Conservation (phyloP, 768 basidiomycete genomes). For the Leccinum ochraceum region DNA sequence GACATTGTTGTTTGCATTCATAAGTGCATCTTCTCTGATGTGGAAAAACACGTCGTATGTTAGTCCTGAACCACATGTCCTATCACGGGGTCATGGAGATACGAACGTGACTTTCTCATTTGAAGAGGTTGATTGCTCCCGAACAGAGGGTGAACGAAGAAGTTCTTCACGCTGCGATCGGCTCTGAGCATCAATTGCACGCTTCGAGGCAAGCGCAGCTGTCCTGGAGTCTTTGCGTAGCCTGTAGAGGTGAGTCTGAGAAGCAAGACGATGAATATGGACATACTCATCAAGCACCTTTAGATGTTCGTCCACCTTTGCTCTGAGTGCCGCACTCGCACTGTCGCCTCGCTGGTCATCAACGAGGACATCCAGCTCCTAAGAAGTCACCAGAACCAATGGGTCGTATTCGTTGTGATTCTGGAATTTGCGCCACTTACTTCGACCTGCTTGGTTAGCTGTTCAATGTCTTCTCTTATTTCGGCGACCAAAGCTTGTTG, state of each 20-base stretch:
- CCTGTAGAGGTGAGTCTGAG: slow-evolving; percentile 35
- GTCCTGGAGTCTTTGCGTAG: slow-evolving; percentile 62
- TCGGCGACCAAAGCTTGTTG: slow-evolving; percentile 79
- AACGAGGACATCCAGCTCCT: slow-evolving; percentile 69
- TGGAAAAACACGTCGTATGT: slow-evolving; percentile 2
- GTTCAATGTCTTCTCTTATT: slow-evolving; percentile 72
- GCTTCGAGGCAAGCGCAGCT: slow-evolving; percentile 74
- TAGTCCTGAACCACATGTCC: background rate
- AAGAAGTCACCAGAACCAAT: slow-evolving; percentile 7
- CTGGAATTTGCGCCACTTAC: slow-evolving; percentile 37
- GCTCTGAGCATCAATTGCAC: slow-evolving; percentile 61
- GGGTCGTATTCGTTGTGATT: slow-evolving; percentile 1
- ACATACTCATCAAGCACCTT: slow-evolving; percentile 53
- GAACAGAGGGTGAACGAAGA: slow-evolving; percentile 49
- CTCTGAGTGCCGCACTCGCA: slow-evolving; percentile 48
- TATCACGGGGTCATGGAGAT: background rate
- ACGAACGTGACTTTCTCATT: slow-evolving; percentile 68
- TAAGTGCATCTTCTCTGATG: slow-evolving; percentile 76
- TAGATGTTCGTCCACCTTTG: slow-evolving; percentile 50
- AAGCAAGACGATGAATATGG: background rate
- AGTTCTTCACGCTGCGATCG: slow-evolving; percentile 70
- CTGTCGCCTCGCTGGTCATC: slow-evolving; percentile 70
- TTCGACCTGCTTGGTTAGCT: slow-evolving; percentile 66
- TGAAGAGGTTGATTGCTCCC: slow-evolving; percentile 42
- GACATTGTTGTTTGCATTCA: slow-evolving; percentile 87